phyloP scores from a whole-genome alignment of 2,329 filamentous ascomycete species.

The Coleophoma crateriformis region DNA sequence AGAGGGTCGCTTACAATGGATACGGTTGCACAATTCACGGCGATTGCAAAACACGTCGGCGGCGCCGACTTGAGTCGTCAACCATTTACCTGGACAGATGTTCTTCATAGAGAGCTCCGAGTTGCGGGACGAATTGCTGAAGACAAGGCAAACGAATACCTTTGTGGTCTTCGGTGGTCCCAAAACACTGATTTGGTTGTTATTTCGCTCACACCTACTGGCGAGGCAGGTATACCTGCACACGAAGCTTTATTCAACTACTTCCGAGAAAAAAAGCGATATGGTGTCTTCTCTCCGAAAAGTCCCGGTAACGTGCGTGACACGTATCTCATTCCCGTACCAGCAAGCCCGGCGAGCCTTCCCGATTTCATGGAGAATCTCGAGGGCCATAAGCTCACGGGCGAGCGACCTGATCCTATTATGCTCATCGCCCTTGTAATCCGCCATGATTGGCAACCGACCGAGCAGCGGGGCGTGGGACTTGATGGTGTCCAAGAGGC shows the following conservation, averaged over 20 bases:
- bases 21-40: conserved; percentile 67
- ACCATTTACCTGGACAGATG: conserved; percentile 62
- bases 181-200: conserved; percentile 80
- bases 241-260: conserved; percentile 83
- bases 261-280: conserved; percentile 75
- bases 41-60: conserved; percentile 76
- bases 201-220: conserved; percentile 62
- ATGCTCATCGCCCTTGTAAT: conserved; percentile 83
- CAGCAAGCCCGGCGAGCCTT: conserved; percentile 62
- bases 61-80: conserved; percentile 66
- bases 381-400: conserved; percentile 76
- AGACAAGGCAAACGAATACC: conserved; percentile 81
- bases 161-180: conserved; percentile 81
- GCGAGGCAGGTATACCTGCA: conserved; percentile 50
- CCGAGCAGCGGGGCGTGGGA: conserved; percentile 4
- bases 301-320: conserved; percentile 73
- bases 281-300: conserved; percentile 81
- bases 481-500: conserved; percentile 15
- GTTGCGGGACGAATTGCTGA: conserved; percentile 79
- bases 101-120: conserved; percentile 65
- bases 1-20: conserved; percentile 72
- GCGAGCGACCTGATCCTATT: conserved; percentile 66
- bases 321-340: conserved; percentile 84
- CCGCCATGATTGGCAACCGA: conserved; percentile 45
- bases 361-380: conserved; percentile 87